Base-by-base conservation (phyloP, 2,329 filamentous ascomycete species). In the Aureobasidium leucospermi region DNA sequence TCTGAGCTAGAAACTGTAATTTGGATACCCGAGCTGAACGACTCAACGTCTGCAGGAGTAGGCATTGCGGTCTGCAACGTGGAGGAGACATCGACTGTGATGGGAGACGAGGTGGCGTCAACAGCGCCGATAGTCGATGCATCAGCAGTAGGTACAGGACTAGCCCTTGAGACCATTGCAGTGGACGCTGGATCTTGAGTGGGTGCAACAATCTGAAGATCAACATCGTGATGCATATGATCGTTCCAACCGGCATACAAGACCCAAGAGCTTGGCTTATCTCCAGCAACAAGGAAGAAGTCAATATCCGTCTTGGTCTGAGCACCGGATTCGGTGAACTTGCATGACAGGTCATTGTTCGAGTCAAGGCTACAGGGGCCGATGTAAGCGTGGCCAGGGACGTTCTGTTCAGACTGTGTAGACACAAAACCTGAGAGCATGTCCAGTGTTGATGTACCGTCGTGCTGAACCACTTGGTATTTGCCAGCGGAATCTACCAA, bases 221-320 rank as follows among this genome's bases (percentile, higher is more conserved):
- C 31, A 29, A 56, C 52, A 36, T 56, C 31, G 8, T 9, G 52
- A 28, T 46, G 11, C 7, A 6, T 29, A 4, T 13, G 13, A 46
- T 45, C 41, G n/a, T 56, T 42, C 41, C 45, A 56, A 19, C 52
- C 52, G 3, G 52, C 52, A 32, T 56, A 56, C 39, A 56, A 38
- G 15, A 56, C 28, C 52, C 52, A 56, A 1, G 52, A 56, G 10
- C 31, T 31, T 34, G 41, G 5, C 39, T 16, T 45, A 8, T 56
- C 52, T n/a, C 52, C 52, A n/a, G 41, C 39, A 13, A 28, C 19
- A 13, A 56, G 52, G 52, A 56, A 56, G 10, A 56, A 56, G 6
- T 36, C 29, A n/a, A 46, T 19, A 15, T 23, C 5, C 19, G 52
- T 32, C 8, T 23, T 23, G 23, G 23, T 23, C 23, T 45, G 23